These are phyloP conservation scores for Leucocoprinus gongylophorus DNA, from an alignment of 1,284 basidiomycete genomes.

Conservation along the genomic window DNA sequence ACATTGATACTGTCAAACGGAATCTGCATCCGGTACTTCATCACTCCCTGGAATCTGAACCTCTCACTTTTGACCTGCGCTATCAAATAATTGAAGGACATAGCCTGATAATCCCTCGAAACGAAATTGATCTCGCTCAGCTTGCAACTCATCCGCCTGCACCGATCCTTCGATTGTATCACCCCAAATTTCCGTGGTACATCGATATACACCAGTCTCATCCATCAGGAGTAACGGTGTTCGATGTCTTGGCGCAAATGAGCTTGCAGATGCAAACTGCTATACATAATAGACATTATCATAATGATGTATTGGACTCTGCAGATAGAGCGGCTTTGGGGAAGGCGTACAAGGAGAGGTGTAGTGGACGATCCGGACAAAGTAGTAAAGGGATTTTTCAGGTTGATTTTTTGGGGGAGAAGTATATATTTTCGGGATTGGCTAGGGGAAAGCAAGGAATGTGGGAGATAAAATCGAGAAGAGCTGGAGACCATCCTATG, in stretches of 20 bases:
- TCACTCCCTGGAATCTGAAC: conserved; percentile 17
- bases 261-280: conserved; percentile 22
- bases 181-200: conserved; percentile 50
- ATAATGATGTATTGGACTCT: conserved; percentile 27
- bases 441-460: conserved; percentile 33
- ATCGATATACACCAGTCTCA: conserved; percentile 42
- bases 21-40: conserved; percentile 32
- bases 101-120: conserved; percentile 30
- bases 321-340: conserved; percentile 22
- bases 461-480: conserved; percentile 40
- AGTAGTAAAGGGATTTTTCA: conserved; percentile 27
- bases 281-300: conserved; percentile 28
- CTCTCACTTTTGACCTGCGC: conserved; percentile 25
- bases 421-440: conserved; percentile 35
- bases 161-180: conserved; percentile 43
- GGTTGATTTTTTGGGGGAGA: conserved; percentile 40
- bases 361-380: conserved; percentile 10
- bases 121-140: conserved; percentile 33
- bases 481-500: neutral
- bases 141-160: conserved; percentile 40
- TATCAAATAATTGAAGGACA: conserved; percentile 15
- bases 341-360: conserved; percentile 24
- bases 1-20: conserved; percentile 24
- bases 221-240: conserved; percentile 48
- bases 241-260: conserved; percentile 41